phyloP scores from a whole-genome alignment of 192 early-diverging fungal genomes.

The Coemansia sp. region DNA sequence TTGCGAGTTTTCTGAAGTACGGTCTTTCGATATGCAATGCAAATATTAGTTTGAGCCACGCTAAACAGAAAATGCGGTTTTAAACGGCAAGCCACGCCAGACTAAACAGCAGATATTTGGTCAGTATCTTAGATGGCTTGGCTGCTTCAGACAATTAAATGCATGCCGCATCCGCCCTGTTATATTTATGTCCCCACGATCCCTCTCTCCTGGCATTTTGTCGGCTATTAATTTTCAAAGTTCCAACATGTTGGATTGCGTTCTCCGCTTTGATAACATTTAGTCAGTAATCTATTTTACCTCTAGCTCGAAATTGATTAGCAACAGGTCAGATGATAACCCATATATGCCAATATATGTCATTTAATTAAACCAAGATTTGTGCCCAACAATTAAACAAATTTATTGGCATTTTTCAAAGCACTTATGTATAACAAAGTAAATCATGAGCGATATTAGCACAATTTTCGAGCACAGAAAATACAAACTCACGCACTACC shows the following conservation, averaged over 20 bases:
- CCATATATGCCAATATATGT: neutral
- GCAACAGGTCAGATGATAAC: neutral
- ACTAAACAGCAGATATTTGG: neutral
- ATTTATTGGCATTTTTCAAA: neutral
- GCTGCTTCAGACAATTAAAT: neutral
- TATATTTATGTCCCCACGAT: neutral
- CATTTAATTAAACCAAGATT: neutral
- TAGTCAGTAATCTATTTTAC: too few relatives aligned
- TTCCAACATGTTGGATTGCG: too few relatives aligned
- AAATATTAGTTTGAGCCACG: neutral
- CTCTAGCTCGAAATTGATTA: neutral
- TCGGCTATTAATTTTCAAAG: too few relatives aligned
- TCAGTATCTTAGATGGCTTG: neutral
- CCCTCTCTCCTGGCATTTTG: too few relatives aligned
- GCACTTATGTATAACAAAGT: neutral
- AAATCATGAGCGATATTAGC: neutral
- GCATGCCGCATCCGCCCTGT: neutral
- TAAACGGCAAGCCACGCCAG: neutral
- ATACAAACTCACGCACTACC: neutral
- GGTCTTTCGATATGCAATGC: neutral
- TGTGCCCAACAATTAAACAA: neutral
- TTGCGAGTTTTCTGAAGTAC: neutral
- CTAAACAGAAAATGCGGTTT: neutral
- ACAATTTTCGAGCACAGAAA: slow-evolving; percentile 3
- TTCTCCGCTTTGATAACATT: too few relatives aligned